A percentile compares a stretch with the other conserved stretches of the same genome.
These are phyloP conservation scores for Hemisphaericaspora xylanilytica DNA, from an alignment of 1,139 yeast genomes.

Conservation along the genomic window DNA sequence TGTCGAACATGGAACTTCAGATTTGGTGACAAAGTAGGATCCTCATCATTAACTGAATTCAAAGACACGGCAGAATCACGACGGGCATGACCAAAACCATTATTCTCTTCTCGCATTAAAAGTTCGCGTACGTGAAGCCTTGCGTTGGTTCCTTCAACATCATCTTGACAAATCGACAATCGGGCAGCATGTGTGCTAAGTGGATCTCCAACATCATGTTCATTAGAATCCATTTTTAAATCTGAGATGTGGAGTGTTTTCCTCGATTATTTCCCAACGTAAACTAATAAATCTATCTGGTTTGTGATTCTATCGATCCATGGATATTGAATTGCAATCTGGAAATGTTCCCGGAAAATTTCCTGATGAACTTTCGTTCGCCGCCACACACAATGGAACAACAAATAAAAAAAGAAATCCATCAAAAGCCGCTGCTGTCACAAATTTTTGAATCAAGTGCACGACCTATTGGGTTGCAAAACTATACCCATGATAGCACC, in stretches of 20 bases:
- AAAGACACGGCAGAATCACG: constrained; percentile 29
- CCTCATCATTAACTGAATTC: constrained; percentile 20
- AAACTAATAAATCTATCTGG: too few relatives aligned
- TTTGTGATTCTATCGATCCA: too few relatives aligned
- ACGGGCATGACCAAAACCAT: constrained; percentile 9
- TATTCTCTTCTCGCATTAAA: constrained; percentile 6
- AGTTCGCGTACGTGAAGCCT: constrained; percentile 20
- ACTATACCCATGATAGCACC: too few relatives aligned
- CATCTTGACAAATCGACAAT: constrained; percentile 25
- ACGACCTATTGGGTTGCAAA: not conserved
- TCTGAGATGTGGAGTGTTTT: not conserved
- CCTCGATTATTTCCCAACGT: too few relatives aligned
- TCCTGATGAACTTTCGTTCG: too few relatives aligned
- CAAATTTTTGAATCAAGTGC: not conserved
- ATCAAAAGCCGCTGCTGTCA: not conserved
- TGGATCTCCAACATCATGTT: constrained; percentile 18
- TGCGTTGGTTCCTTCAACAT: constrained; percentile 19
- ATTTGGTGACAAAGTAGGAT: constrained; percentile 5
- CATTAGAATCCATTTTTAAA: not conserved
- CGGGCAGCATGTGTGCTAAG: constrained; percentile 25
- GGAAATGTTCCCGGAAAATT: too few relatives aligned
- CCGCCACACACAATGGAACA: not conserved
- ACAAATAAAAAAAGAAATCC: not conserved
- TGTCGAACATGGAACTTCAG: constrained; percentile 12
- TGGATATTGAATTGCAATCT: too few relatives aligned